phyloP scores from a whole-genome alignment of 306 rosid genomes.

The Senna tora region DNA sequence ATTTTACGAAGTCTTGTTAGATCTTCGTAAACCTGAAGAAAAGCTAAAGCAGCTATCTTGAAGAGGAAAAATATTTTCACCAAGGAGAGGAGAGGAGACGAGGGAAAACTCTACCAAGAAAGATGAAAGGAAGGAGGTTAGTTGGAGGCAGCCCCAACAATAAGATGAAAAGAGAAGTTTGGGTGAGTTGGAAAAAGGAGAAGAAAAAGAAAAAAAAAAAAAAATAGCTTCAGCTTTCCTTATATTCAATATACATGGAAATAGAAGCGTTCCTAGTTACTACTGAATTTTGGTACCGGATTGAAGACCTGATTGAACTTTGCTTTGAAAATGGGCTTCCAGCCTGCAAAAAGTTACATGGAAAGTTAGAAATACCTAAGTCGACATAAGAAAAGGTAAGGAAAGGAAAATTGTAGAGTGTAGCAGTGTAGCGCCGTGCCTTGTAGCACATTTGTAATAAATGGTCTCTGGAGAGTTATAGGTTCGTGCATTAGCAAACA shows the following conservation, averaged over 20 bases:
- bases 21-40: background rate
- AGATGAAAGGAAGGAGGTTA: background rate
- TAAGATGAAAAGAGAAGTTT: background rate
- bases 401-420: too few species aligned
- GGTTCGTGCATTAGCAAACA: slow-evolving; percentile 88
- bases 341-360: slow-evolving; percentile 52
- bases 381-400: background rate
- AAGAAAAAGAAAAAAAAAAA: too few species aligned
- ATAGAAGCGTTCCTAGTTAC: slow-evolving; percentile 34
- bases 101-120: background rate
- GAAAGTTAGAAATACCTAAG: background rate
- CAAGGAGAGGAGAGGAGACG: background rate
- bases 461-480: slow-evolving; percentile 95
- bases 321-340: slow-evolving; percentile 76
- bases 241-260: background rate
- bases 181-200: too few species aligned
- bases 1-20: too few species aligned
- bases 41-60: background rate
- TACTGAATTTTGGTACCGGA: slow-evolving; percentile 68
- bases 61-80: too few species aligned
- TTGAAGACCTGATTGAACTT: slow-evolving; percentile 74
- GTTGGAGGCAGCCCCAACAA: background rate
- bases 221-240: too few species aligned
- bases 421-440: too few species aligned
- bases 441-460: slow-evolving; percentile 82